Evolutionary conservation across 202 grass and related monocot species (phyloP).

Genomic region (Bolboschoenoplectus hybrid): DNA sequence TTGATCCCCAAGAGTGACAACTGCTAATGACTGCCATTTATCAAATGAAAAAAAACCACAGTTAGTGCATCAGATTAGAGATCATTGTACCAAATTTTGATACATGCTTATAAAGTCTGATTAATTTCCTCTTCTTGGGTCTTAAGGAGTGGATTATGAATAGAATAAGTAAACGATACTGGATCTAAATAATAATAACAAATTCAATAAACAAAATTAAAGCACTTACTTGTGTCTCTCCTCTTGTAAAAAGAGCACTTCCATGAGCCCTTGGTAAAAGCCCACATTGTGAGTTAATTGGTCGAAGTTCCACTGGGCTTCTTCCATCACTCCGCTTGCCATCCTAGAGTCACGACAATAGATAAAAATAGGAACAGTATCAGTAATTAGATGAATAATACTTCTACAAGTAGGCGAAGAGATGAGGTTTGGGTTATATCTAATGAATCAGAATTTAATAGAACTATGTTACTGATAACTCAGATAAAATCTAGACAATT

Average conservation of each 20-base stretch:
- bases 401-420: not conserved
- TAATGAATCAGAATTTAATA: slow-evolving; percentile 25
- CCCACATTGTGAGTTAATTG: slow-evolving; percentile 86
- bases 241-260: slow-evolving; percentile 90
- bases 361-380: slow-evolving; percentile 26
- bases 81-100: slow-evolving; percentile 8
- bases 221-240: slow-evolving; percentile 91
- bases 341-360: slow-evolving; percentile 57
- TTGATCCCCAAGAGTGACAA: slow-evolving; percentile 91
- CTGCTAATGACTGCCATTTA: slow-evolving; percentile 71
- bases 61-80: not conserved
- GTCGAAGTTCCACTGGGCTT: slow-evolving; percentile 70
- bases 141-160: not conserved
- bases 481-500: slow-evolving; percentile 13
- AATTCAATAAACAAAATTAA: not conserved
- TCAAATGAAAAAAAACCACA: not conserved
- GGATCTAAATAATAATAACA: not conserved
- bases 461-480: slow-evolving; percentile 8
- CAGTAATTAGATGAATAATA: slow-evolving; percentile 4
- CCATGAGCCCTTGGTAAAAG: slow-evolving; percentile 95
- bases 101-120: slow-evolving; percentile 6
- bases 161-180: not conserved
- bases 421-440: slow-evolving; percentile 7
- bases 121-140: slow-evolving; percentile 8
- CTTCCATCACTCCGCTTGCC: slow-evolving; percentile 95